Evolutionary conservation across 495 filamentous ascomycete genomes (phyloP), one percentile per base, ranked within the genome.

Genomic region (Cercophora samala): DNA sequence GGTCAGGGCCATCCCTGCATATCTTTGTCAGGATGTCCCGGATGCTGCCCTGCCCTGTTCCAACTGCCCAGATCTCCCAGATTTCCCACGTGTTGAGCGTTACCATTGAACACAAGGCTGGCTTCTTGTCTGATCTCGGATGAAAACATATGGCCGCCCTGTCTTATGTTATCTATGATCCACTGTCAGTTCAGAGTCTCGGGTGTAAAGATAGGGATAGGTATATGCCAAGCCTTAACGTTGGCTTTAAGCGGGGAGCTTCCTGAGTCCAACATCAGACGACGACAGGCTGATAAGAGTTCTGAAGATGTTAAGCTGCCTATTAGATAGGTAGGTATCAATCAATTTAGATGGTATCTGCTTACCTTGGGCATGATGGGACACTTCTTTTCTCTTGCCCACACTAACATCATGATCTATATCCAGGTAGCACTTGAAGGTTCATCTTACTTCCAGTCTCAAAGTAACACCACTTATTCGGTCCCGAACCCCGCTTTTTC

Each of bases 1-100:
- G 60, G 60, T 46, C 29, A 42, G 60, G 60, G 26, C 29, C 60
- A 62, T 23, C 60, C 60, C 26, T 62, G 60, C 29, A 62, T 46
- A 46, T 46, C 37, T 46, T 46, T 46, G 37, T 46, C 37, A 46
- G 37, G 37, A 46, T 46, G 37, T 46, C 15, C 37, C 37, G 15
- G 26, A 29, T 29, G 26, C 26, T 46, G 9, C 15, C 15, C 37
- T 46, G n/a, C n/a, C n/a, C n/a, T n/a, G n/a, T n/a, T n/a, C n/a
- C n/a, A n/a, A n/a, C n/a, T n/a, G n/a, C n/a, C n/a, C n/a, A n/a
- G n/a, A n/a, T n/a, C n/a, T n/a, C n/a, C n/a, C 37, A 18, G 37
- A 46, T 56, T 18, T 56, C 53, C 53, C 53, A 56, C 53, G 53
- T 56, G 53, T 56, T 46, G 37, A 46, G 13, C 37, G 13, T 11